Base-by-base conservation (phyloP, 1,139 yeast genomes). In the Pichia sp. region DNA sequence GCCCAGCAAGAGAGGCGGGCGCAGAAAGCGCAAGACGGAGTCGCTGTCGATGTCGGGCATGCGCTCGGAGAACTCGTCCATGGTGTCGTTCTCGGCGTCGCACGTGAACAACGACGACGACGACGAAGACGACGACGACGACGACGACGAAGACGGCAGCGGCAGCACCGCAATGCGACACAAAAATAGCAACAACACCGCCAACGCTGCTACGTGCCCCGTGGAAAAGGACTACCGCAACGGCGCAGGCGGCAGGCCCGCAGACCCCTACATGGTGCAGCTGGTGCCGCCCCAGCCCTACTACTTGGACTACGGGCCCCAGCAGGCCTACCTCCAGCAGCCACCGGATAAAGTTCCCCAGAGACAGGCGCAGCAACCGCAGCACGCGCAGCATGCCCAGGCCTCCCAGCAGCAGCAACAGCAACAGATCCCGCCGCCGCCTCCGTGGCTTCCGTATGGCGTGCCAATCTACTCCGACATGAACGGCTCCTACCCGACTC, bases 1-100 rank as follows among this genome's bases (percentile, higher is more conserved):
- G 26, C 80, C 78, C 57, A 76, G 82, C 54, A 80, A 76, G 62
- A 67, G 87, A 52, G 87, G 87, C 19, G 87, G 87, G 3, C 70
- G 83, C 45, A 70, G 87, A 34, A 73, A 74, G 57, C 75, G 46
- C 30, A 53, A 48, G 41, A 16, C 29, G 5, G 23, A n/a, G 11
- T 36, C 13, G 31, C 32, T 23, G 26, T 36, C 52, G 8, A 10
- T 19, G 19, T 30, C 55, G 13, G 30, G 42, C 16, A 15, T 46
- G 16, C 38, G 40, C 42, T 43, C 52, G 8, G 50, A 51, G 13
- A 53, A 38, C 16, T 51, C 56, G 8, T 48, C 56, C 19, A 40
- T 51, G 1, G 43, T 51, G 34, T 55, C 58, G 19, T 44, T 50
- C 19, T 30, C 52, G 3, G 32, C n/a, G 29, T 32, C 42, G 23